Conservation (phyloP, 2,329 filamentous ascomycete genomes). For the Exophiala oligosperma region DNA sequence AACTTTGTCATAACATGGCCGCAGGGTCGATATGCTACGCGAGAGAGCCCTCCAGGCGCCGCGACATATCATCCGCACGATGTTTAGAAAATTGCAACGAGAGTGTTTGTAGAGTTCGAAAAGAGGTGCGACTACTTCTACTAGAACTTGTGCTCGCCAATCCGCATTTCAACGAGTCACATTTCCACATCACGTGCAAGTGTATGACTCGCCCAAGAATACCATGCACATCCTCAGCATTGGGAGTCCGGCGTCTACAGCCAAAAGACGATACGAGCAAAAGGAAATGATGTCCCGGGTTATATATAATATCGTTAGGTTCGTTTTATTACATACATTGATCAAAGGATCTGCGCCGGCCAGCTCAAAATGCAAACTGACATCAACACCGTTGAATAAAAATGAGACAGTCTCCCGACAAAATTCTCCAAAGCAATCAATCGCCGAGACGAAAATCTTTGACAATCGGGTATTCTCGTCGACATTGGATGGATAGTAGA, state of each 20-base stretch:
- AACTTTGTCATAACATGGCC: not conserved
- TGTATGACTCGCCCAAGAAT: too few species aligned
- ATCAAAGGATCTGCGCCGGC: constrained; percentile 10
- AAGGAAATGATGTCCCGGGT: not conserved
- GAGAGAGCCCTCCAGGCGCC: not conserved
- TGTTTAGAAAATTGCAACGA: not conserved
- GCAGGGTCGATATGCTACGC: not conserved
- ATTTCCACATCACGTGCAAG: too few species aligned
- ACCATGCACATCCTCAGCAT: too few species aligned
- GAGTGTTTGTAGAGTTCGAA: too few species aligned
- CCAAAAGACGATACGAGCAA: not conserved
- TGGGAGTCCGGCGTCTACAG: not conserved
- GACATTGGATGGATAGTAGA: not conserved
- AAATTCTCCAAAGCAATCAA: not conserved
- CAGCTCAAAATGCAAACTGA: constrained; percentile 13
- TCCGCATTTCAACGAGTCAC: too few species aligned
- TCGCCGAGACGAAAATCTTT: not conserved
- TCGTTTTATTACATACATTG: constrained; percentile 26
- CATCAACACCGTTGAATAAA: constrained; percentile 13
- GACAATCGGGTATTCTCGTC: not conserved
- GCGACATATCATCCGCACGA: constrained; percentile 21
- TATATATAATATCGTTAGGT: constrained; percentile 5
- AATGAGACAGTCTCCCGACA: constrained; percentile 4
- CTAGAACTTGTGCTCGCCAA: too few species aligned
- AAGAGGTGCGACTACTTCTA: too few species aligned